Percentiles rank a stretch among this genome's conserved stretches.
Evolutionary conservation across 1,284 basidiomycete genomes (phyloP).

Genomic region (Meira nashicola): DNA sequence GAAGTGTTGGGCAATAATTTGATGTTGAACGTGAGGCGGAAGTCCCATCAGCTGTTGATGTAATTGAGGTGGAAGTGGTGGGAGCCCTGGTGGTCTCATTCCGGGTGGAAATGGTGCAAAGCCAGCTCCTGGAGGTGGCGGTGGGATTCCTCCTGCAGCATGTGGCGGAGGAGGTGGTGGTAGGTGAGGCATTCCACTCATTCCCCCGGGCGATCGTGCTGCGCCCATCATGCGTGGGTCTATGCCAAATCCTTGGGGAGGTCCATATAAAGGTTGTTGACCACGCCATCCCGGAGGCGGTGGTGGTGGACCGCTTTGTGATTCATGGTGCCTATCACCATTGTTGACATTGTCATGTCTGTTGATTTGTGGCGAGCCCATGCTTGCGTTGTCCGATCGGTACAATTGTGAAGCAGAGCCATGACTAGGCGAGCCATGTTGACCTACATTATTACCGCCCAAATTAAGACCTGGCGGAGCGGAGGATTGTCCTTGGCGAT

Average conservation of each 20-base stretch:
- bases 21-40: constrained; percentile 43
- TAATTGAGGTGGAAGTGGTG: constrained; percentile 31
- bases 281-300: constrained; percentile 4
- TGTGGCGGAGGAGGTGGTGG: constrained; percentile 39
- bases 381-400: too few relatives aligned
- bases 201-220: constrained; percentile 25
- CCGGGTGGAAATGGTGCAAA: constrained; percentile 20
- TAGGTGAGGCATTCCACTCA: constrained; percentile 19
- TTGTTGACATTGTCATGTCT: too few relatives aligned
- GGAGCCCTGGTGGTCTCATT: constrained; percentile 19
- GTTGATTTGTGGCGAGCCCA: too few relatives aligned
- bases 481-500: not conserved
- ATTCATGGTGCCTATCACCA: too few relatives aligned
- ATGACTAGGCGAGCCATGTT: not conserved
- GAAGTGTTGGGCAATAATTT: constrained; percentile 23
- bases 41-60: constrained; percentile 45
- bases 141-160: constrained; percentile 21
- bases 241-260: constrained; percentile 26
- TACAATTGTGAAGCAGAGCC: too few relatives aligned
- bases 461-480: not conserved
- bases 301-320: not conserved
- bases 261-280: constrained; percentile 2
- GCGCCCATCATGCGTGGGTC: constrained; percentile 33
- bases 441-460: not conserved
- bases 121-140: constrained; percentile 20